Conservation (phyloP, 2,329 filamentous ascomycete genomes). For the Dactylellina sp. region DNA sequence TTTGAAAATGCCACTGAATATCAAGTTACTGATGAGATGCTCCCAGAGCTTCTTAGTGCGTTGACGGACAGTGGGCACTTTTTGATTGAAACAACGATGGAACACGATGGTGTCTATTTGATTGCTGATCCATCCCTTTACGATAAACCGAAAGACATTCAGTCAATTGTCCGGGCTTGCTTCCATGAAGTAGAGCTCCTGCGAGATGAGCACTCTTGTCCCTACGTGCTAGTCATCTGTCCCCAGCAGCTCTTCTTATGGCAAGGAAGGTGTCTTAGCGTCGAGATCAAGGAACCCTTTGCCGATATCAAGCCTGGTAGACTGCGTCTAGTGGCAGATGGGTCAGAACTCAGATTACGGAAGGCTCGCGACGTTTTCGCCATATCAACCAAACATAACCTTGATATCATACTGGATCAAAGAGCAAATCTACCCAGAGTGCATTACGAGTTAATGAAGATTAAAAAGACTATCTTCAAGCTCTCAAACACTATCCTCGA, state of each 20-base stretch:
- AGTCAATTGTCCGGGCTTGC: constrained; percentile 83
- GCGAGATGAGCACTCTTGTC: constrained; percentile 79
- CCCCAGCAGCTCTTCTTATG: constrained; percentile 83
- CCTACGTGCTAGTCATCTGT: constrained; percentile 85
- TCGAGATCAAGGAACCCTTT: constrained; percentile 79
- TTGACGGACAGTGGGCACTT: constrained; percentile 87
- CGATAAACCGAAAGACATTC: constrained; percentile 81
- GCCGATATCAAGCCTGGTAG: constrained; percentile 89
- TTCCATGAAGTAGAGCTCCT: constrained; percentile 76
- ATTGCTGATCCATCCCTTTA: constrained; percentile 85
- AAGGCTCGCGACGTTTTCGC: constrained; percentile 83
- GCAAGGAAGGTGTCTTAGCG: constrained; percentile 80
- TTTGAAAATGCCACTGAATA: constrained; percentile 98
- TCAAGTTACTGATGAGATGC: constrained; percentile 79
- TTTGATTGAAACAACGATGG: constrained; percentile 78
- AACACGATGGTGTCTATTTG: constrained; percentile 81
- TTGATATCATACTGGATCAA: constrained; percentile 91
- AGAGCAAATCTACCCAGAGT: constrained; percentile 93
- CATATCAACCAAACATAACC: constrained; percentile 81
- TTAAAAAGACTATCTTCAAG: constrained; percentile 95
- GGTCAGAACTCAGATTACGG: constrained; percentile 80
- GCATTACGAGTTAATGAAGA: constrained; percentile 89
- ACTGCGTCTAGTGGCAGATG: constrained; percentile 86
- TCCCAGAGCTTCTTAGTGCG: constrained; percentile 82
- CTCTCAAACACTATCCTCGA: constrained; percentile 99